These are phyloP conservation scores for Dichotomocladium elegans DNA, from an alignment of 371 early-diverging fungal genomes.

Conservation along the genomic window DNA sequence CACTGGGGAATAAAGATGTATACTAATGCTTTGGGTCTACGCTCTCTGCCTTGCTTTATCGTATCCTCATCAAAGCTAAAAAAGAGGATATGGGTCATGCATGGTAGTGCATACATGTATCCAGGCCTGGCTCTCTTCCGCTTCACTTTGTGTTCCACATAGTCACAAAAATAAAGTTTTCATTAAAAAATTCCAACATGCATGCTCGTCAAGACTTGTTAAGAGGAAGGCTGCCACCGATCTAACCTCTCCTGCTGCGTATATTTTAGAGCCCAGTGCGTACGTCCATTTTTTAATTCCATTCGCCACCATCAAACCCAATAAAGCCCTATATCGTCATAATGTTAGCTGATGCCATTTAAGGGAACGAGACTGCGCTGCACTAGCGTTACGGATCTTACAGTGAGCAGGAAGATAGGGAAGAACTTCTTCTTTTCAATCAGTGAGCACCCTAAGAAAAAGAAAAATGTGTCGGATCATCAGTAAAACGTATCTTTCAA, in stretches of 20 bases:
- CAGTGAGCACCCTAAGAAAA: conserved; percentile 70
- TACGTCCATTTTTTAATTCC: conserved; percentile 11
- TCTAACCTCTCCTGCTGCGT: neutral
- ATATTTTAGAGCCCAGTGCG: neutral
- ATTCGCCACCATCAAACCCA: conserved; percentile 71
- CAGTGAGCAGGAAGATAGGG: conserved; percentile 81
- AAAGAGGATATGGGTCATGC: no score
- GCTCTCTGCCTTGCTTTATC: no score
- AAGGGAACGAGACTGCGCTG: neutral
- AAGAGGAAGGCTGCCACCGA: conserved; percentile 1
- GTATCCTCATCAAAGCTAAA: no score
- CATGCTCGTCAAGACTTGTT: no score
- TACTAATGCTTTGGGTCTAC: no score
- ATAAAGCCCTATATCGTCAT: conserved; percentile 58
- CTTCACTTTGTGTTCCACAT: no score
- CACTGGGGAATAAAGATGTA: no score
- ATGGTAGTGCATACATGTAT: no score
- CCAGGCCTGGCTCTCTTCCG: no score
- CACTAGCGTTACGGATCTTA: conserved; percentile 23
- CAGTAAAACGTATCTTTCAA: neutral
- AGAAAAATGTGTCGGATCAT: no score
- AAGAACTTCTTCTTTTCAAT: conserved; percentile 91
- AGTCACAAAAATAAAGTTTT: no score
- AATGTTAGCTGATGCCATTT: neutral
- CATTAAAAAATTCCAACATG: no score